Base-by-base conservation (phyloP, 805 yeast species). In the Teunomyces tritomae region DNA sequence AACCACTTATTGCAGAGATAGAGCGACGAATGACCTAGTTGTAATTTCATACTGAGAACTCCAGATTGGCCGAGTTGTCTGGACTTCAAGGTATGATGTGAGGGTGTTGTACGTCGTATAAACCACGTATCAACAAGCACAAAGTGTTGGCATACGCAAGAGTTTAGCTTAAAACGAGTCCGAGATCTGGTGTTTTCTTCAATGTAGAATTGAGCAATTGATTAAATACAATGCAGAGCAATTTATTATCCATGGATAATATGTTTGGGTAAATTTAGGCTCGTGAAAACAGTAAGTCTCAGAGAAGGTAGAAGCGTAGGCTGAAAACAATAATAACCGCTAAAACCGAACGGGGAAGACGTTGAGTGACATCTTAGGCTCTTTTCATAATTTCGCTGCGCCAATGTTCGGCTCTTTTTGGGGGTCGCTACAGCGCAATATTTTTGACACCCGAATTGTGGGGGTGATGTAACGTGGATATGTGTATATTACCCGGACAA, bases 271-370 rank as follows among this genome's bases (percentile, higher is more conserved):
- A 20, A 20, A 20, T 5, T 5, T 20, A 20, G 1, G 24, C 24
- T 20, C 5, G 24, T 20, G 24, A 20, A 20, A 5, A 20, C 24
- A 20, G 24, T 20, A 20, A 20, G 24, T 20, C 24, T 5, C 5
- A 20, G 24, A 20, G 6, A 20, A 37, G 13, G 9, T 24, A 26
- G 8, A 37, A 14, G n/a, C 40, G 40, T 13, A 26, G 5, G 5
- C 8, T 26, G 29, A 8, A 11, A 20, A 11, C 10, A 37, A 16
- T n/a, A 26, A 20, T n/a, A 24, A 13, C 17, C 17, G 17, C 40
- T 36, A 37, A 37, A 26, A 11, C 40, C 40, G 40, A 37, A 37
- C 28, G 13, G 29, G 40, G 29, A 37, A 37, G 28, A 13, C 39
- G 13, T 37, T 24, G 29, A 3, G 11, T 26, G 29, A 37, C 14